Base-by-base conservation (phyloP, 2,329 filamentous ascomycete species). In the Botrytis deweyae region DNA sequence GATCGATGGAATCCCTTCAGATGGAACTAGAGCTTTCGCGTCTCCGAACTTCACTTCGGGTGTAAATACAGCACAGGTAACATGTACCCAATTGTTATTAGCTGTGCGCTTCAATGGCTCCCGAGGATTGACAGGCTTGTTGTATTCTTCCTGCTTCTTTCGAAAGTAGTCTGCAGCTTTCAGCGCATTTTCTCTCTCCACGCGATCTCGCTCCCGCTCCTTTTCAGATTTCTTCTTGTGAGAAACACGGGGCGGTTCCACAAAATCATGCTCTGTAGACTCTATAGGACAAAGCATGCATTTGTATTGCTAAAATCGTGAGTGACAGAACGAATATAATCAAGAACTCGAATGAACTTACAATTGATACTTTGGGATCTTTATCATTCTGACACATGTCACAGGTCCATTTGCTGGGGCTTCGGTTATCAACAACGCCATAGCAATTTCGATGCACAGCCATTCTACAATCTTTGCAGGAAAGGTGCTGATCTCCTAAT, bases 71-170 rank as follows among this genome's bases (percentile, higher is more conserved):
- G 96, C 95, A 80, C 96, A 99, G 55, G 92, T 91, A 42, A 98
- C 94, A 81, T 99, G 96, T 25, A 98, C 93, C 96, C 96, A 99
- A 80, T 98, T 98, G 84, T 98, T 98, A 81, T 97, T 94, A 6
- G 92, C 93, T 0, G 96, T 99, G 67, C 93, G 90, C 84, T 99
- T 99, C 76, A 99, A 85, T 5, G 96, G 92, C 81, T 98, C 96
- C 66, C 96, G 90, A 40, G 96, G 96, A 76, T 93, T 89, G 52
- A 92, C 83, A 1, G 96, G 95, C 66, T 95, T 92, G 78, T 94
- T 94, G 79, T 92, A 89, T 75, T 95, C 92, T 80, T 93, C 89
- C 83, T 99, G 95, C 80, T 90, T 91, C 81, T 92, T 92, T 59
- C 90, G 89, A 82, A 97, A 97, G 73, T 91, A 91, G n/a, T 95